These are phyloP conservation scores for Leccinum arenicola DNA, from an alignment of 768 basidiomycete genomes.

Conservation along the genomic window DNA sequence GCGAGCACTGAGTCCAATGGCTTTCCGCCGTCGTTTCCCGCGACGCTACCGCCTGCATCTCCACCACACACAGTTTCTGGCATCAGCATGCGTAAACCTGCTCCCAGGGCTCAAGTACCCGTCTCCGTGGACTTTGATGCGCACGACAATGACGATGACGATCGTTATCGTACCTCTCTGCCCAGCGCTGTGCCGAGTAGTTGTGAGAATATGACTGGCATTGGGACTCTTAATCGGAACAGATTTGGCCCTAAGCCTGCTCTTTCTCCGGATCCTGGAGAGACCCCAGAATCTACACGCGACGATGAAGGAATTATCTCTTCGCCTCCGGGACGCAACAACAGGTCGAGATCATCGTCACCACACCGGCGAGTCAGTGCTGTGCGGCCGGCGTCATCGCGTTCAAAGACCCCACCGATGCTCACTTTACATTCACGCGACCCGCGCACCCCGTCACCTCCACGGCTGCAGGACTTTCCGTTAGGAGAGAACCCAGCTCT, in stretches of 20 bases:
- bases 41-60: conserved; percentile 16
- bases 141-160: conserved; percentile 32
- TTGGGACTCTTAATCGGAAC: conserved; percentile 43
- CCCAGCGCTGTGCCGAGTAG: conserved; percentile 53
- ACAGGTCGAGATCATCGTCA: conserved; percentile 24
- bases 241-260: conserved; percentile 23
- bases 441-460: conserved; percentile 21
- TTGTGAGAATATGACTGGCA: conserved; percentile 63
- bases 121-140: conserved; percentile 50
- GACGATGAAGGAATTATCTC: conserved; percentile 18
- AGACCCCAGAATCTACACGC: conserved; percentile 7
- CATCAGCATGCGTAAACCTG: conserved; percentile 56
- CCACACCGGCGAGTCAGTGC: conserved; percentile 26
- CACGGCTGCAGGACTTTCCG: conserved; percentile 21
- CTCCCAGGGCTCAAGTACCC: conserved; percentile 61
- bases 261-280: conserved; percentile 12
- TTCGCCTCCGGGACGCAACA: conserved; percentile 14
- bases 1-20: conserved; percentile 33
- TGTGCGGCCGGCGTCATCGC: conserved; percentile 34
- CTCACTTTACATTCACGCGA: conserved; percentile 31
- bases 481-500: conserved; percentile 35
- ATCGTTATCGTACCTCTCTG: conserved; percentile 40
- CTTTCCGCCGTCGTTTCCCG: conserved; percentile 15
- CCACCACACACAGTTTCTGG: conserved; percentile 29
- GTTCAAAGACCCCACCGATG: conserved; percentile 41